Evolutionary conservation across 257 asterid genomes (phyloP), one percentile per base, ranked within the genome.

Genomic region (Solanum virginianum): DNA sequence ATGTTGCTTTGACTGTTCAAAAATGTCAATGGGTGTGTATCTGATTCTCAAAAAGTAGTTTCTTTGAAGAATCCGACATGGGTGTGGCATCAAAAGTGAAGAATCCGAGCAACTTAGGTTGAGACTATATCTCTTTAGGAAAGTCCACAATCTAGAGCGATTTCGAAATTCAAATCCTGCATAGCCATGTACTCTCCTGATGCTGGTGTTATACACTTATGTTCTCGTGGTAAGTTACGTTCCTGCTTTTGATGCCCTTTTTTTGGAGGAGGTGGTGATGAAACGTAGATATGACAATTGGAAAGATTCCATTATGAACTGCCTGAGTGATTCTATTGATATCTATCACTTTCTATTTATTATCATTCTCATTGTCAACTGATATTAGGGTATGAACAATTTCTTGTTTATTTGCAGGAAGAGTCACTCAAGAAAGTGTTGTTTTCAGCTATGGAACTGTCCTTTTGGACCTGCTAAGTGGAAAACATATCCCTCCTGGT

Each of bases 391-490:
- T 22, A 36, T 39, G 83, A 80, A 43, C 15, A 14, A 43, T 32
- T 62, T 47, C 41, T 17, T 80, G 55, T 91, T 85, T 88, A 84
- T 89, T 53, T 90, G 90, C 84, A 97, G 99, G 99, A 83, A 93
- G 99, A 93, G 99, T 97, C 81, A 97, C 98, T 84, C 99, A 89
- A 72, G 98, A 97, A 93, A 97, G 98, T 92, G 99, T 97, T 86
- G 93, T 91, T 84, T 97, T 95, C 91, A 97, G 99, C 93, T 95
- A 95, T 80, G 99, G 98, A 86, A 97, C 99, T n/a, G 98, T 97
- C 63, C 97, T 97, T 85, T 90, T 97, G 91, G 99, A 97, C 93
- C 97, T 97, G 88, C 98, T 97, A 72, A 97, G 99, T 87, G 99
- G 99, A 88, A 97, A 95, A 89, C 99, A 97, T 90, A 95, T 96